A percentile compares a stretch with the other conserved stretches of the same genome.
Evolutionary conservation across 177 flowering plant species (phyloP).

Genomic region (Vitis hybrid): DNA sequence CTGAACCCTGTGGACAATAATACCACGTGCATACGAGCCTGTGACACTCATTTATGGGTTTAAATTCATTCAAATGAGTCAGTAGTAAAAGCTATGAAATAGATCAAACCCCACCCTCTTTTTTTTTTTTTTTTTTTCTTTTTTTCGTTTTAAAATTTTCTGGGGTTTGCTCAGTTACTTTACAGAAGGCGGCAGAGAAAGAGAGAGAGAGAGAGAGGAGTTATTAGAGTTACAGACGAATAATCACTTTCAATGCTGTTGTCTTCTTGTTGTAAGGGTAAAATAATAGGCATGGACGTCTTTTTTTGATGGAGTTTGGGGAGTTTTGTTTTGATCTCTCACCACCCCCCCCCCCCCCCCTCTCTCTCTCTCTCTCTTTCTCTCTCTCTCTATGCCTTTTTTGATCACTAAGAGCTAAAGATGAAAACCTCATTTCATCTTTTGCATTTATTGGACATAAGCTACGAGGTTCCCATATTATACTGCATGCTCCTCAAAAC

Average conservation of each 20-base stretch:
- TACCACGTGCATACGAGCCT: slow-evolving; percentile 7
- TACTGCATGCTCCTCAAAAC: no score
- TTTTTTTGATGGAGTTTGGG: no score
- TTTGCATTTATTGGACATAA: background rate
- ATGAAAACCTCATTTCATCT: background rate
- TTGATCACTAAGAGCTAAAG: background rate
- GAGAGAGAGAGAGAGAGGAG: background rate
- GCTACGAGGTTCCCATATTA: background rate
- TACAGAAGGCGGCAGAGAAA: background rate
- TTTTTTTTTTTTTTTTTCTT: background rate
- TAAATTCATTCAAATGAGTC: background rate
- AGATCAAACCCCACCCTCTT: background rate
- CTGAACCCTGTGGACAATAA: background rate
- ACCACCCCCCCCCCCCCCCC: no score
- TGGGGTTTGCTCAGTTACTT: no score
- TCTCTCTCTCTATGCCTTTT: no score
- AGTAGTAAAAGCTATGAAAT: background rate
- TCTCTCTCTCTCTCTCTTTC: no score
- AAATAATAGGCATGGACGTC: no score
- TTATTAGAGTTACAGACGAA: no score
- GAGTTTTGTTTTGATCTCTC: background rate
- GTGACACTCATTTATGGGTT: background rate
- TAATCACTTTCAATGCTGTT: no score
- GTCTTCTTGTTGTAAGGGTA: no score
- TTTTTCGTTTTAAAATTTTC: no score